Evolutionary conservation across 164 flowering plant species (phyloP).

Genomic region (Chimonanthus salicifolius): DNA sequence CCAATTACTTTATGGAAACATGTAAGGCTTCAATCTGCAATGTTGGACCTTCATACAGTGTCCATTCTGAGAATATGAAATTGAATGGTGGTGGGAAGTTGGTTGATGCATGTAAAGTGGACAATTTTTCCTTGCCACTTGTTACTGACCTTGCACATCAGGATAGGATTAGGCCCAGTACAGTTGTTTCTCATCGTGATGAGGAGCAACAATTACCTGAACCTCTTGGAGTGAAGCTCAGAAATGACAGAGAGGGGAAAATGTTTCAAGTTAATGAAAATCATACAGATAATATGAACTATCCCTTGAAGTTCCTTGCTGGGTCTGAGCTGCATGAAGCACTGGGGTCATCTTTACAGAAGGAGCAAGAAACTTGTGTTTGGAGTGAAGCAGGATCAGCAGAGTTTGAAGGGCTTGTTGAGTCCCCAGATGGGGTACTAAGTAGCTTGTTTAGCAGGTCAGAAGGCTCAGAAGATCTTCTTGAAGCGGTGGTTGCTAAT

Average conservation of each 20-base stretch:
- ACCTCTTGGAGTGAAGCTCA: background rate
- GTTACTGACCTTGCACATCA: background rate
- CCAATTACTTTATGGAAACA: no score
- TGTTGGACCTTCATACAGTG: no score
- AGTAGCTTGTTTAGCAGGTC: conserved; percentile 17
- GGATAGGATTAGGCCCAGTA: background rate
- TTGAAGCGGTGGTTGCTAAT: conserved; percentile 46
- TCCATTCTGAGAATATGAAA: background rate
- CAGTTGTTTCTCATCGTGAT: background rate
- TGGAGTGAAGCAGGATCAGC: conserved; percentile 1
- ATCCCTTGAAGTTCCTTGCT: conserved; percentile 32
- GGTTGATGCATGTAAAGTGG: background rate
- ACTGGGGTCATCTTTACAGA: conserved; percentile 33
- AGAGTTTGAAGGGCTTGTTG: conserved; percentile 4
- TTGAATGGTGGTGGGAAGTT: background rate
- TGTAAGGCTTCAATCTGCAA: no score
- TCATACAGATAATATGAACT: background rate
- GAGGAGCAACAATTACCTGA: conserved; percentile 3
- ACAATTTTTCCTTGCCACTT: background rate
- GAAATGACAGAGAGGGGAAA: background rate
- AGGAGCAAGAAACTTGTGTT: conserved; percentile 9
- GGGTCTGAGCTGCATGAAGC: conserved; percentile 51
- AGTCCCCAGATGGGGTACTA: conserved; percentile 2
- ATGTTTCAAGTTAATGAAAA: background rate
- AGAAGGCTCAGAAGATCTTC: conserved; percentile 33